phyloP scores from a whole-genome alignment of 1,284 basidiomycete genomes.

The Dichomitus squalens region DNA sequence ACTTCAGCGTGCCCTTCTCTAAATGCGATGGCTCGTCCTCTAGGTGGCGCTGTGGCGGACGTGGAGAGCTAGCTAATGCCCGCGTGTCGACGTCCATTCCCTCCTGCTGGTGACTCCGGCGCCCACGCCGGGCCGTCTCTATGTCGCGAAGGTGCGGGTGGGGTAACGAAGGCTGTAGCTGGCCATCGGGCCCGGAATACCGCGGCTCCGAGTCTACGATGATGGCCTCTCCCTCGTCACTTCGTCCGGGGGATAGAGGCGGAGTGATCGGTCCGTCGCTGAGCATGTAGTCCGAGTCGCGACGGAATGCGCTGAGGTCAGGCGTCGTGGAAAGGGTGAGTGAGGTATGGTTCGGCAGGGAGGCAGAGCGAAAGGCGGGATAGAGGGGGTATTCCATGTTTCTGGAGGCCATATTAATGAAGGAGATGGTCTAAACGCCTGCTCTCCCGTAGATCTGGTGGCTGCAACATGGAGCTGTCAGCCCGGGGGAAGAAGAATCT shows the following conservation, averaged over 20 bases:
- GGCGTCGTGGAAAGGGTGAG: slow-evolving; percentile 28
- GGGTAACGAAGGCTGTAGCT: slow-evolving; percentile 10
- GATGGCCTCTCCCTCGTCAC: slow-evolving; percentile 34
- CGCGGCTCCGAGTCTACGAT: slow-evolving; percentile 33
- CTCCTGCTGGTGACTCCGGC: slow-evolving; percentile 22
- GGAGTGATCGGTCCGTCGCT: slow-evolving; percentile 42
- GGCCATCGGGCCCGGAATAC: slow-evolving; percentile 26
- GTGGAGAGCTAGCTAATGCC: slow-evolving; percentile 28
- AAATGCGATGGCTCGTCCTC: slow-evolving; percentile 73
- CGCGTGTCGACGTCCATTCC: slow-evolving; percentile 32
- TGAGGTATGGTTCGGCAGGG: slow-evolving; percentile 35
- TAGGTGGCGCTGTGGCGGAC: slow-evolving; percentile 55
- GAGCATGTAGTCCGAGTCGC: slow-evolving; percentile 37
- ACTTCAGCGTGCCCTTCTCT: slow-evolving; percentile 54
- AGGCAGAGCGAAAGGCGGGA: slow-evolving; percentile 38
- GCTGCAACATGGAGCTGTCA: slow-evolving; percentile 25
- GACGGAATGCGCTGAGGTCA: slow-evolving; percentile 25
- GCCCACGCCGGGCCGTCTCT: slow-evolving; percentile 16
- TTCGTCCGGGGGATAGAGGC: slow-evolving; percentile 41
- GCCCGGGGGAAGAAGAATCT: slow-evolving; percentile 19
- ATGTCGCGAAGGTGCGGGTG: slow-evolving; percentile 16
- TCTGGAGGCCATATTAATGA: slow-evolving; percentile 24
- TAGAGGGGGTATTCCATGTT: slow-evolving; percentile 26
- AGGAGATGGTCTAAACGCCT: slow-evolving; percentile 29
- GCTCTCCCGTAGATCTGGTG: slow-evolving; percentile 28